Conservation (phyloP, 495 filamentous ascomycete species). For the Hypoxylon perforatum region DNA sequence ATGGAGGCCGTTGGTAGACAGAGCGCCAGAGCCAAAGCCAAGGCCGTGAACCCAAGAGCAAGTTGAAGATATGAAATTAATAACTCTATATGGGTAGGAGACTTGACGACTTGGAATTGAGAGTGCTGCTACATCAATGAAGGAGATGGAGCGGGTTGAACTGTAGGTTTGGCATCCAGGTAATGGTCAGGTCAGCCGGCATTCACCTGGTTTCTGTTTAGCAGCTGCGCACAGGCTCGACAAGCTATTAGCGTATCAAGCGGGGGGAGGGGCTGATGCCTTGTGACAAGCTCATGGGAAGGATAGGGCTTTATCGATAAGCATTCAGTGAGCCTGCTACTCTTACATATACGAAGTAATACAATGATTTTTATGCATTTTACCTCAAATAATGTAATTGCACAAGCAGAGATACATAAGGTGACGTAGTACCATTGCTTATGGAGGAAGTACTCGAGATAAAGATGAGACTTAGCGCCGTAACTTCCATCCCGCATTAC, state of each 20-base stretch:
- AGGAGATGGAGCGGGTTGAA: neutral
- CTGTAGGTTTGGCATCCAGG: no score
- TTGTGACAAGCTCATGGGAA: slow-evolving; percentile 34
- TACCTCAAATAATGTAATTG: no score
- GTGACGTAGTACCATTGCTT: no score
- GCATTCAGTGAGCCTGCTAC: no score
- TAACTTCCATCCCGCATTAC: no score
- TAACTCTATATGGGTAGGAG: neutral
- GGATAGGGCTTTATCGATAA: slow-evolving; percentile 21
- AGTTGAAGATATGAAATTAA: slow-evolving; percentile 8
- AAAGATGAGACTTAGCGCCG: no score
- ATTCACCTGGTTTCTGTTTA: neutral
- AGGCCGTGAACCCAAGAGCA: neutral
- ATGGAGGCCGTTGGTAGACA: neutral
- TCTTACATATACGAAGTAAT: neutral
- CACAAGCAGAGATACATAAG: no score
- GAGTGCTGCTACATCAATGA: slow-evolving; percentile 3
- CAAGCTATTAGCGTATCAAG: neutral
- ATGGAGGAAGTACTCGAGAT: no score
- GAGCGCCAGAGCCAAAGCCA: neutral
- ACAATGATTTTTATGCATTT: neutral
- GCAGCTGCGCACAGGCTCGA: no score
- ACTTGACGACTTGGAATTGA: neutral
- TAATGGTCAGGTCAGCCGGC: slow-evolving; percentile 12
- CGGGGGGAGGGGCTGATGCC: slow-evolving; percentile 12